A percentile compares a stretch with the other conserved stretches of the same genome.
Evolutionary conservation across 306 rosid genomes (phyloP).

Genomic region (Mucuna pruriens): DNA sequence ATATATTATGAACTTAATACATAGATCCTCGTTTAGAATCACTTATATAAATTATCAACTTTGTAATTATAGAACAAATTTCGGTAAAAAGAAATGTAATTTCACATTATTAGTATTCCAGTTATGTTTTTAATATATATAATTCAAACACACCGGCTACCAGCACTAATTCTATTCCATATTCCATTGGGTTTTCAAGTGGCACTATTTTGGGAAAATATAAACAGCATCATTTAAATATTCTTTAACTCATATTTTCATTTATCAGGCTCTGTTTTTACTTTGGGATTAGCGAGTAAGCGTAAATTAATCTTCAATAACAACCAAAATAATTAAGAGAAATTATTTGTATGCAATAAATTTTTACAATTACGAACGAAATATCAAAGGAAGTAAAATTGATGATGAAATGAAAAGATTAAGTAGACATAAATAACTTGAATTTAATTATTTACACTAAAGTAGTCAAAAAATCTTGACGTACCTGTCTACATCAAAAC

Average conservation of each 20-base stretch:
- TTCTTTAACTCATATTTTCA: neutral
- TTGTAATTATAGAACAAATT: no score
- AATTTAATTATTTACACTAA: conserved; percentile 4
- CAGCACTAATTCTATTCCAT: no score
- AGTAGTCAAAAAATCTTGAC: conserved; percentile 34
- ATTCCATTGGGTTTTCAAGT: neutral
- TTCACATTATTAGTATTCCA: no score
- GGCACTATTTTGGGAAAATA: neutral
- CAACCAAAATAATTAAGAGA: no score
- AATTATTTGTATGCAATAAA: no score
- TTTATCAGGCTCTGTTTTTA: no score
- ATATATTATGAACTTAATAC: neutral
- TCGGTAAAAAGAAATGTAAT: no score
- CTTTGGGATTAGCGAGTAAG: neutral
- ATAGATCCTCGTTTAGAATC: neutral
- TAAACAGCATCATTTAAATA: neutral
- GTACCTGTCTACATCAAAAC: neutral
- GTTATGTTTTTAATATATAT: no score
- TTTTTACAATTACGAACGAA: no score
- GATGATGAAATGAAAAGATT: neutral
- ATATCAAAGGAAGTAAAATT: neutral
- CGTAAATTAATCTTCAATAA: no score
- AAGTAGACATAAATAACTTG: neutral
- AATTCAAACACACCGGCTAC: no score
- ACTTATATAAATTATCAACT: no score